Evolutionary conservation across 1,284 basidiomycete genomes (phyloP).

Genomic region (Cryptococcus depauperatus): DNA sequence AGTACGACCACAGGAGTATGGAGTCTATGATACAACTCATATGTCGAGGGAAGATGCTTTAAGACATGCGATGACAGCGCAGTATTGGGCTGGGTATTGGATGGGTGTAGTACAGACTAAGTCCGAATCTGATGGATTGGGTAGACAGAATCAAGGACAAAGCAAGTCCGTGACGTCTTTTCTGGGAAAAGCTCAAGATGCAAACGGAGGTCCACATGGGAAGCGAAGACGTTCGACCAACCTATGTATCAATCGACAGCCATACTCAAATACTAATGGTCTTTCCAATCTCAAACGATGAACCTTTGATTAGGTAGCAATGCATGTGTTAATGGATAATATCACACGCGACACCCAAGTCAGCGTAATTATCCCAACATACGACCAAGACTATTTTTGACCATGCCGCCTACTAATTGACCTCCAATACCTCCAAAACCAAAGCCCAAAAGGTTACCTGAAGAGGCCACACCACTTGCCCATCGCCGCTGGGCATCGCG

Average conservation of each 20-base stretch:
- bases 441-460: slow-evolving; percentile 50
- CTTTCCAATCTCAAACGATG: too few species aligned
- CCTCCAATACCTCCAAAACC: slow-evolving; percentile 68
- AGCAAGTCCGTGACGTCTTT: too few species aligned
- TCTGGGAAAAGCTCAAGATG: background rate
- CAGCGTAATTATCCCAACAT: slow-evolving; percentile 48
- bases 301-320: too few species aligned
- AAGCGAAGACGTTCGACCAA: too few species aligned
- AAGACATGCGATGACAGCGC: slow-evolving; percentile 37
- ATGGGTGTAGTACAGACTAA: slow-evolving; percentile 35
- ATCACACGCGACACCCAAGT: too few species aligned
- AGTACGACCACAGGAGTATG: slow-evolving; percentile 3
- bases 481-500: slow-evolving; percentile 78
- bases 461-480: slow-evolving; percentile 60
- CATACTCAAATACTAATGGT: too few species aligned
- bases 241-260: too few species aligned
- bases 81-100: slow-evolving; percentile 45
- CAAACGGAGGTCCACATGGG: background rate
- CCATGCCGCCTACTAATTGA: slow-evolving; percentile 65
- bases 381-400: slow-evolving; percentile 70
- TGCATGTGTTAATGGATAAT: too few species aligned
- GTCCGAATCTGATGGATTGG: background rate
- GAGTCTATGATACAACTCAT: slow-evolving; percentile 8
- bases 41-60: slow-evolving; percentile 27
- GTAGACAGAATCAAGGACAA: background rate